A percentile compares a stretch with the other conserved stretches of the same genome.
These are phyloP conservation scores for Sinapis alba DNA, from an alignment of 441 rosid species.

Conservation along the genomic window DNA sequence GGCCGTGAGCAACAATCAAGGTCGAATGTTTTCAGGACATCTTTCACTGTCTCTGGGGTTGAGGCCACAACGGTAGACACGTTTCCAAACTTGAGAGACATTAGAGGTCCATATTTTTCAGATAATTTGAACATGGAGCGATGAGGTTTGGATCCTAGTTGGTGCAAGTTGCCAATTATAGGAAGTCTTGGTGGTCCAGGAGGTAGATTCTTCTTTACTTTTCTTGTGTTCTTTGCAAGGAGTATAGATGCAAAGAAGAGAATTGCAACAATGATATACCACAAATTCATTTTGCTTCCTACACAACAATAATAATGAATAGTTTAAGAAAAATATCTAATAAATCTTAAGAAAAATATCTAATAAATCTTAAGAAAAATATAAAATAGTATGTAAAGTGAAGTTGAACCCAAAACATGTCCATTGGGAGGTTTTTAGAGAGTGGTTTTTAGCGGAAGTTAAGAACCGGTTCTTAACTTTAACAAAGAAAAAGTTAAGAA, in stretches of 20 bases:
- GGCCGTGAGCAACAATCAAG: slow-evolving; percentile 29
- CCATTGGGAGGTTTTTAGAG: too few relatives aligned
- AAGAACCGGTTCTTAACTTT: too few relatives aligned
- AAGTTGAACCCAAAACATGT: background rate
- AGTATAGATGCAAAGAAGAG: slow-evolving; percentile 24
- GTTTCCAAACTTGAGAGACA: slow-evolving; percentile 28
- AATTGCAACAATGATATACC: slow-evolving; percentile 14
- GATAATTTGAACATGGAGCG: slow-evolving; percentile 25
- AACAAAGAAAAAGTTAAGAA: too few relatives aligned
- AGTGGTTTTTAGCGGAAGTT: too few relatives aligned
- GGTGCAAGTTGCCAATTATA: slow-evolving; percentile 38
- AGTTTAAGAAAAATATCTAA: too few relatives aligned
- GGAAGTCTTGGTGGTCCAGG: slow-evolving; percentile 35
- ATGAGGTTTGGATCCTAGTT: slow-evolving; percentile 29
- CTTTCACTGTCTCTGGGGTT: slow-evolving; percentile 21
- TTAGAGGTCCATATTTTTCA: slow-evolving; percentile 15
- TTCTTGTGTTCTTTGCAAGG: slow-evolving; percentile 18
- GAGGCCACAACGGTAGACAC: slow-evolving; percentile 25
- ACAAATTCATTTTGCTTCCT: slow-evolving; percentile 22
- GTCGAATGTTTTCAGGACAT: slow-evolving; percentile 34
- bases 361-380: background rate
- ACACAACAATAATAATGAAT: background rate
- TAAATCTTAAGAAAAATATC: background rate
- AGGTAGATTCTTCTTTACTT: slow-evolving; percentile 17
- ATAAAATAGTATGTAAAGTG: background rate